phyloP scores from a whole-genome alignment of 2,329 filamentous ascomycete species.

The Paecilomyces sp. region DNA sequence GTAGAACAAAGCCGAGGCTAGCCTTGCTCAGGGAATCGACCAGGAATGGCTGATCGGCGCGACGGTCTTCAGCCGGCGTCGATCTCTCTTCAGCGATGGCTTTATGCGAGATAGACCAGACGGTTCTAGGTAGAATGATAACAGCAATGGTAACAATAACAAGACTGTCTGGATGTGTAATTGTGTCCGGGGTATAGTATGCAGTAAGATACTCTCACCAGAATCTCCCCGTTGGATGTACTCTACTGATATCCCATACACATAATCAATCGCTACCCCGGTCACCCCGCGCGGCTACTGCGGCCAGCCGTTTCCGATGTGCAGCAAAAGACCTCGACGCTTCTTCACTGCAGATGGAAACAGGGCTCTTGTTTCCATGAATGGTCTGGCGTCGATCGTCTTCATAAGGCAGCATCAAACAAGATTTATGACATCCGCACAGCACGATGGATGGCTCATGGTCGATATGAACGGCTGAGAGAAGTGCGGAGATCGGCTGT shows the following conservation, averaged over 20 bases:
- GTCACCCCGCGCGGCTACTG: not conserved
- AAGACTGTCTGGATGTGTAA: not conserved
- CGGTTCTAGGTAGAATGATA: not conserved
- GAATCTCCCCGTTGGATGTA: no score
- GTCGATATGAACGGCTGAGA: no score
- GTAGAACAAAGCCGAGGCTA: not conserved
- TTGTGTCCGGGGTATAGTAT: not conserved
- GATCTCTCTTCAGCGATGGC: not conserved
- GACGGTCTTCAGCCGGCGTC: not conserved
- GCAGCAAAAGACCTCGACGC: not conserved
- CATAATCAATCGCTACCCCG: not conserved
- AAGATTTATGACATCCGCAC: no score
- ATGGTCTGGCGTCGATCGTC: not conserved
- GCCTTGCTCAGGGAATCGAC: not conserved
- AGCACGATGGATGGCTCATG: no score
- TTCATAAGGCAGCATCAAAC: not conserved
- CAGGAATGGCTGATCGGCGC: not conserved
- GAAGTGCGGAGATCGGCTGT: not conserved
- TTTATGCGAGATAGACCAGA: not conserved
- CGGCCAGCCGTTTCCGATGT: not conserved
- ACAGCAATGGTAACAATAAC: not conserved
- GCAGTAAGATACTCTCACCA: not conserved
- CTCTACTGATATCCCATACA: not conserved
- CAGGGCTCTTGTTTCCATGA: not conserved
- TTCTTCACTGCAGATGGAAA: not conserved